A percentile compares a stretch with the other conserved stretches of the same genome.
phyloP scores from a whole-genome alignment of 2,329 filamentous ascomycete genomes.

The Diaporthe sp. region DNA sequence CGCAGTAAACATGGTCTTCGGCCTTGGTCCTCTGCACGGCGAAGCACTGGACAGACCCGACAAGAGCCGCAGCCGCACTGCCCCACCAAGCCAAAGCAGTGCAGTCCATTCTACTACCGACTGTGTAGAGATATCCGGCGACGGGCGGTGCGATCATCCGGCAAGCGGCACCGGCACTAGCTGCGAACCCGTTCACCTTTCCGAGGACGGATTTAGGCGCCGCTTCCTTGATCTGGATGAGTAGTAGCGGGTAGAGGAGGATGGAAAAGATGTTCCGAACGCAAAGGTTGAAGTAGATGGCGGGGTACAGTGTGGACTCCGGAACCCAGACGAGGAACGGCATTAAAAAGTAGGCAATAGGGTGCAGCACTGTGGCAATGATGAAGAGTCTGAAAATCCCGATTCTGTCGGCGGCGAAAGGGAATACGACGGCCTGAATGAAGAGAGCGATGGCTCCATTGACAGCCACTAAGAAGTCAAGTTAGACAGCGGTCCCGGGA shows the following conservation, averaged over 20 bases:
- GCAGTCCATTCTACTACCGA: slow-evolving; percentile 68
- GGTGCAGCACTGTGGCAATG: slow-evolving; percentile 68
- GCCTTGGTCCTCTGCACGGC: slow-evolving; percentile 52
- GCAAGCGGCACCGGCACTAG: slow-evolving; percentile 73
- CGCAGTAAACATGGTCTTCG: slow-evolving; percentile 24
- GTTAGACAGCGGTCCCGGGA: neutral
- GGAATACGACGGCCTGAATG: slow-evolving; percentile 70
- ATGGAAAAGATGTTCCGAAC: slow-evolving; percentile 71
- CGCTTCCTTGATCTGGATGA: slow-evolving; percentile 76
- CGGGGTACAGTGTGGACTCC: slow-evolving; percentile 59
- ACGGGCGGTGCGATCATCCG: slow-evolving; percentile 75
- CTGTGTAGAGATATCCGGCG: slow-evolving; percentile 70
- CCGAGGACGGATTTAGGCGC: slow-evolving; percentile 69
- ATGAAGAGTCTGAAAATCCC: slow-evolving; percentile 71
- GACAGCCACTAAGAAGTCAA: slow-evolving; percentile 52
- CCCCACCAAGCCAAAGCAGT: slow-evolving; percentile 73
- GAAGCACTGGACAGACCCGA: slow-evolving; percentile 71
- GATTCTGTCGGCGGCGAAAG: slow-evolving; percentile 65
- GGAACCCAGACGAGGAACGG: slow-evolving; percentile 68
- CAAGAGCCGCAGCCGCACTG: slow-evolving; percentile 64
- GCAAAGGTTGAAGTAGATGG: slow-evolving; percentile 67
- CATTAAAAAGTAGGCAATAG: slow-evolving; percentile 69
- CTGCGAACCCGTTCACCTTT: slow-evolving; percentile 73
- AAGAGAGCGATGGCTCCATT: slow-evolving; percentile 65
- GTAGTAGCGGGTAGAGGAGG: slow-evolving; percentile 71